Evolutionary conservation across 2,329 filamentous ascomycete species (phyloP), one percentile per base, ranked within the genome.

Genomic region (Chaetomium sp.): DNA sequence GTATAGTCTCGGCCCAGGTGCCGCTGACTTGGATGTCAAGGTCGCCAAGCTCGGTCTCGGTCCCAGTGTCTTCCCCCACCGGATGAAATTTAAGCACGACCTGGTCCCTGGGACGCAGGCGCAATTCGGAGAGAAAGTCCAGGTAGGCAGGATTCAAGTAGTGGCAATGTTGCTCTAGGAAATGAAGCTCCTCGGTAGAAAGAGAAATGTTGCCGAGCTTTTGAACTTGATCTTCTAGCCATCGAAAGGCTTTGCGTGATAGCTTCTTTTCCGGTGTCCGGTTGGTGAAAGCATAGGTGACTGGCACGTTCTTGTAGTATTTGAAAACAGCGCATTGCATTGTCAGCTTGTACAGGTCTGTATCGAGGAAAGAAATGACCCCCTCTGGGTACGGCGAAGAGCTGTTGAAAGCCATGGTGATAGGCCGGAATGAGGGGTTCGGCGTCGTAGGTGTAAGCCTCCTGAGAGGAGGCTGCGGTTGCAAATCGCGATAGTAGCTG

Each of bases 281-380:
- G 70, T 99, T 99, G 51, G 91, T 97, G 74, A 95, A 96, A 57
- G 88, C 84, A 69, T 97, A 99, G 2, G 89, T 91, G 56, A 97
- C 94, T 45, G 86, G 81, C 65, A 84, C 76, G 56, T 91, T 79
- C 37, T 87, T 87, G 71, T 95, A 97, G 76, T 91, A 95, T 72
- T 95, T 95, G 64, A 95, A 81, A 62, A 97, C 87, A 59, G 91
- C 91, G 69, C 89, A 96, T 86, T 99, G 94, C 94, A 99, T 99
- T 19, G 94, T 99, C 72, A 99, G 74, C 74, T 99, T 99, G 81
- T 96, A 99, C 59, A 99, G 68, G 64, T 86, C 83, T 12, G 88
- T 92, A 68, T 94, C 89, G 53, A 94, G 78, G 68, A 94, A 87
- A 67, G 88, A 92, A 66, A 85, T 88, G 68, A 92, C 83, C 51